Conservation (phyloP, 179 eudicot species). For the Camellia oleifera region DNA sequence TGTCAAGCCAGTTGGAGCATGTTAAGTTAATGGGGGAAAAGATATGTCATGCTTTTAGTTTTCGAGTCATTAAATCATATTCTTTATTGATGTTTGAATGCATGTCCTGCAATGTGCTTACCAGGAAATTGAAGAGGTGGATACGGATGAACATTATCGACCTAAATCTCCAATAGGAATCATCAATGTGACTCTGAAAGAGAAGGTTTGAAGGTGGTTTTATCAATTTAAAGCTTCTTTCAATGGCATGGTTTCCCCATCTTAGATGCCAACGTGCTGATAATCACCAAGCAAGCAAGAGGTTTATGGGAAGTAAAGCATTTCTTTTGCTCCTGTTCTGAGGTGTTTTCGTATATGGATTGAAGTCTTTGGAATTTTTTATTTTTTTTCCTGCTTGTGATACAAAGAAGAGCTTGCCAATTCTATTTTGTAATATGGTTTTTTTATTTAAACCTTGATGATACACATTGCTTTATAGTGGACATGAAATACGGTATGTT, state of each 20-base stretch:
- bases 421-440: background rate
- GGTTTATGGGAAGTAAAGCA: background rate
- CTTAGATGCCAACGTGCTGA: background rate
- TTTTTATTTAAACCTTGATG: background rate
- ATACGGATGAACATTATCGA: conserved; percentile 84
- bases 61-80: background rate
- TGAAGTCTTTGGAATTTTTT: background rate
- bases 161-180: conserved; percentile 84
- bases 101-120: conserved; percentile 18
- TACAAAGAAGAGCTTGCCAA: background rate
- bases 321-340: background rate
- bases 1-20: background rate
- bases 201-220: conserved; percentile 32
- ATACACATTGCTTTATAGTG: background rate
- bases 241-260: too few species aligned
- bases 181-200: conserved; percentile 64
- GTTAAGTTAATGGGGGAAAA: background rate
- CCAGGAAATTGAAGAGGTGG: conserved; percentile 99
- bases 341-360: background rate
- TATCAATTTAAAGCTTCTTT: too few species aligned
- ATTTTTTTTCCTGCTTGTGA: background rate
- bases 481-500: background rate
- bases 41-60: background rate
- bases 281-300: background rate
- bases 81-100: background rate